phyloP scores from a whole-genome alignment of 805 yeast species.

The Phaffomyces opuntiae region DNA sequence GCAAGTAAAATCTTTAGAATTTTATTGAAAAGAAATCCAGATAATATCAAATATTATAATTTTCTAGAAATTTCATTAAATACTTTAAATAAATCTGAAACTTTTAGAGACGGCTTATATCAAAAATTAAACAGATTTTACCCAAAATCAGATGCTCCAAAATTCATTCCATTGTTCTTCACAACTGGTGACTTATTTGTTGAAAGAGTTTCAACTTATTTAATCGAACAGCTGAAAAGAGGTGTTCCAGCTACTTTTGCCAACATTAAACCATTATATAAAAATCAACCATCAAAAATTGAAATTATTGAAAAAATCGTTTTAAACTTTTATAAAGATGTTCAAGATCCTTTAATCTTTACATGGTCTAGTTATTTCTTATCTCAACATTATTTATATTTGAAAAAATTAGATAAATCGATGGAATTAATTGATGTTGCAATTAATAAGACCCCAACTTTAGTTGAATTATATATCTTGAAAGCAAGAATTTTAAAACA shows the following conservation, averaged over 20 bases:
- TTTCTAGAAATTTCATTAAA: constrained; percentile 61
- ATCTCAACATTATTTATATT: constrained; percentile 65
- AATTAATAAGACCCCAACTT: constrained; percentile 68
- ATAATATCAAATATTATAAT: constrained; percentile 57
- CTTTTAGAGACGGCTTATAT: constrained; percentile 53
- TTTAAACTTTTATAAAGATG: constrained; percentile 31
- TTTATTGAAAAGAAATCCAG: constrained; percentile 81
- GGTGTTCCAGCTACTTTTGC: constrained; percentile 91
- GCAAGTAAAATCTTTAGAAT: constrained; percentile 64
- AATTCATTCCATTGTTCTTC: constrained; percentile 70
- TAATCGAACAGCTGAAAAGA: constrained; percentile 54
- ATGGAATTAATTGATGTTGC: constrained; percentile 52
- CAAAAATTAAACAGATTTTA: constrained; percentile 59
- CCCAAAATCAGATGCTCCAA: constrained; percentile 80
- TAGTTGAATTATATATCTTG: constrained; percentile 73
- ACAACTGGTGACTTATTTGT: constrained; percentile 48
- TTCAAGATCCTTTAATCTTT: constrained; percentile 27
- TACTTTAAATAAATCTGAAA: constrained; percentile 36
- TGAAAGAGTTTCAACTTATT: constrained; percentile 43
- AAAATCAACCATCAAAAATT: constrained; percentile 26
- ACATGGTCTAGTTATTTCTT: constrained; percentile 73
- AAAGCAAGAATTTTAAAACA: constrained; percentile 80
- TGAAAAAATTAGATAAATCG: constrained; percentile 50
- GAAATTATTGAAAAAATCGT: constrained; percentile 47
- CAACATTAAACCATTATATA: constrained; percentile 75